Evolutionary conservation across 345 rosid species (phyloP), one percentile per base, ranked within the genome.

Genomic region (Ceriops decandra): DNA sequence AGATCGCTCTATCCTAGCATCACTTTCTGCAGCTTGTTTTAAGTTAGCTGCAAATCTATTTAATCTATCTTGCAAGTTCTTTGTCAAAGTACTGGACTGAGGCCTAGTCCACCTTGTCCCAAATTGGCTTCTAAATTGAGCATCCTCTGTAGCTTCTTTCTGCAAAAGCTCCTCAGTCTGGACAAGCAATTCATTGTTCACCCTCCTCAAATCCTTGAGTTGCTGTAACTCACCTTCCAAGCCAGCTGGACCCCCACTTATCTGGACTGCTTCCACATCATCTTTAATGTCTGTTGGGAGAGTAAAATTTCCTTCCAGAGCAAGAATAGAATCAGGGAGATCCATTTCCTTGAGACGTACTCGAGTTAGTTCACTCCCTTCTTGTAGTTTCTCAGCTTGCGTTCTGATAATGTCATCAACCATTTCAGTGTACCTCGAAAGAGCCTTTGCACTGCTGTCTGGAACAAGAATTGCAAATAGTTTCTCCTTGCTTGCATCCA

Each of bases 71-170:
- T 82, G 98, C 86, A 95, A 79, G 75, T 90, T 90, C 86, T 91
- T 95, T 32, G 99, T 91, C 79, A 95, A 81, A 53, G 99, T 95
- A 85, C 86, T 86, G 66, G 99, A 95, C 51, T 95, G 98, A 69
- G 99, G 99, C 76, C 99, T 84, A 52, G 99, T 95, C 98, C 99
- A 95, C 61, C 95, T 87, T n/a, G 93, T 86, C 76, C 99, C 99
- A 82, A 91, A 95, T 77, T 95, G 99, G 73, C 90, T 84, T 81
- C 99, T 87, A 70, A 91, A 91, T 63, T 95, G 99, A 57, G 90
- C 74, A 72, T 95, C 99, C 73, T 95, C 99, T 68, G 88, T 63
- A 62, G 98, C 95, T 82, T 95, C 99, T 78, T 95, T 95, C 81
- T 95, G 95, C 84, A 95, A 83, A 82, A 90, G 89, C 81, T 95